Conservation (phyloP, 768 basidiomycete genomes). For the Dacryopinax spathularia region DNA sequence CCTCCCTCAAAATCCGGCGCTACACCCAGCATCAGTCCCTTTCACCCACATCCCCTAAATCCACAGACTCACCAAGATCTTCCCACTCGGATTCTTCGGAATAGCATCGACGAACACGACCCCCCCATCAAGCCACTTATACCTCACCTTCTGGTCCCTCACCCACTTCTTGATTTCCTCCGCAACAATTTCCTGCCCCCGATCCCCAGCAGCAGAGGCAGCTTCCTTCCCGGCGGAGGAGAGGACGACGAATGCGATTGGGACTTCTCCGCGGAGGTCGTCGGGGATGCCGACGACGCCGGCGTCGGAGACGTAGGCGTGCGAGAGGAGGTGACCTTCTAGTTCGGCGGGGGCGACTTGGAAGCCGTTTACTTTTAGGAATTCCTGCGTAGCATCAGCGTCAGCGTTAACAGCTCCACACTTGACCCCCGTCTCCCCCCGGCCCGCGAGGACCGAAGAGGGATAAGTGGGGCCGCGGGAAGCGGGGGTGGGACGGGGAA, state of each 20-base stretch:
- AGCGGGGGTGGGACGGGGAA: neutral
- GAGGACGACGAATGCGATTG: slow-evolving; percentile 52
- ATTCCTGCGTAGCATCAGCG: slow-evolving; percentile 8
- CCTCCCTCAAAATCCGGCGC: slow-evolving; percentile 40
- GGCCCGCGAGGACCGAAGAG: too few relatives aligned
- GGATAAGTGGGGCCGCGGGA: neutral
- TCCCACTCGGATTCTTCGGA: slow-evolving; percentile 50
- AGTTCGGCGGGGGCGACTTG: slow-evolving; percentile 52
- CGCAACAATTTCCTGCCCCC: slow-evolving; percentile 23
- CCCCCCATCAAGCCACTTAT: slow-evolving; percentile 47
- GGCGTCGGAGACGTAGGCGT: slow-evolving; percentile 36
- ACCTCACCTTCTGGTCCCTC: slow-evolving; percentile 36
- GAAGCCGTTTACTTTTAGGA: slow-evolving; percentile 34
- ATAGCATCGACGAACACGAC: slow-evolving; percentile 42
- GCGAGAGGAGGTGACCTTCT: slow-evolving; percentile 48
- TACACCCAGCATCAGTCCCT: slow-evolving; percentile 14
- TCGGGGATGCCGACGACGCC: slow-evolving; percentile 56
- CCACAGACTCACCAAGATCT: slow-evolving; percentile 6
- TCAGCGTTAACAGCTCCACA: neutral
- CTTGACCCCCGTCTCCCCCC: too few relatives aligned
- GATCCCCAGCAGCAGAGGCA: slow-evolving; percentile 24
- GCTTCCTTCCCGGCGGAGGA: slow-evolving; percentile 19
- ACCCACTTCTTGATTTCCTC: slow-evolving; percentile 28
- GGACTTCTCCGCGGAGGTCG: slow-evolving; percentile 53
- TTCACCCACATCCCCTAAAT: neutral